Evolutionary conservation across 345 rosid genomes (phyloP).

Genomic region (Geranium rotundifolium): DNA sequence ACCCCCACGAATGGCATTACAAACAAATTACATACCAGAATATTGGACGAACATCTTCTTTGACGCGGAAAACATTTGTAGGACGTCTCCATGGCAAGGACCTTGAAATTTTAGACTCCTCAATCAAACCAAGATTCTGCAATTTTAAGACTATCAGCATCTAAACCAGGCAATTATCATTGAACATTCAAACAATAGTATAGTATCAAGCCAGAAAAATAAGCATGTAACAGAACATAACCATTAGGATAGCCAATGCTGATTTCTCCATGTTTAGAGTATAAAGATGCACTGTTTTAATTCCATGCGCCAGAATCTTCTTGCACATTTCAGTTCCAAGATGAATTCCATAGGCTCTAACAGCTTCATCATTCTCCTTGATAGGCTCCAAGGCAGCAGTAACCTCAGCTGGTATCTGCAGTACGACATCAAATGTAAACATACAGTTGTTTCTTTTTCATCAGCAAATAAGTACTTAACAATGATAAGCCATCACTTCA

Average conservation of each 20-base stretch:
- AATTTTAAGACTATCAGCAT: constrained; percentile 20
- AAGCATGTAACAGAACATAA: constrained; percentile 15
- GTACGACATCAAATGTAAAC: constrained; percentile 6
- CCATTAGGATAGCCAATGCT: constrained; percentile 80
- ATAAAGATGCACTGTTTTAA: constrained; percentile 77
- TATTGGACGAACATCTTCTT: constrained; percentile 93
- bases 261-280: constrained; percentile 94
- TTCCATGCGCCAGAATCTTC: constrained; percentile 85
- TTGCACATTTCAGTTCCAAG: constrained; percentile 96
- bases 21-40: constrained; percentile 51
- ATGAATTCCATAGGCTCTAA: constrained; percentile 82
- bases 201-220: background rate
- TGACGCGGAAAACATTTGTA: constrained; percentile 74
- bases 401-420: constrained; percentile 76
- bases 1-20: background rate
- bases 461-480: too few species aligned
- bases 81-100: constrained; percentile 91
- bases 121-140: constrained; percentile 93
- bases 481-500: too few species aligned
- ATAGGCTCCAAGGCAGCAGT: constrained; percentile 89
- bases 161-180: background rate
- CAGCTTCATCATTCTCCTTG: constrained; percentile 96
- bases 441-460: too few species aligned
- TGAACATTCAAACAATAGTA: background rate
- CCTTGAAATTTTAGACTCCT: constrained; percentile 71